phyloP scores from a whole-genome alignment of 192 early-diverging fungal genomes.

The Pilobolus umbonatus region DNA sequence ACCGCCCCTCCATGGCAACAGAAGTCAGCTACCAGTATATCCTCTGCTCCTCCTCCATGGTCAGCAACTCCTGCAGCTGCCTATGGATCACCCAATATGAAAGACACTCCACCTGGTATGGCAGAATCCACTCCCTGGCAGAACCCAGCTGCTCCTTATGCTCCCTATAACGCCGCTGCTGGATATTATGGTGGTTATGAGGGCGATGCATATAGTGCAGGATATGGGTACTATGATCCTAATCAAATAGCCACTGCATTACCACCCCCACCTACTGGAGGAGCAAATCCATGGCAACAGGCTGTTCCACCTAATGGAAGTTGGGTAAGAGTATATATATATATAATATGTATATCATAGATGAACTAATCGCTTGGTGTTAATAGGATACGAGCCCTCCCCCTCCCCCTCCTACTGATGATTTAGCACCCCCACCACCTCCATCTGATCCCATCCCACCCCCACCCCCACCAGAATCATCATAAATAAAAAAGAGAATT shows the following conservation, averaged over 20 bases:
- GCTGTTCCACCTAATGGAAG: not conserved
- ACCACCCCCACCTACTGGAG: constrained; percentile 25
- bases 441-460: constrained; percentile 21
- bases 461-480: not conserved
- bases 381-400: constrained; percentile 12
- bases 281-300: constrained; percentile 23
- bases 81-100: constrained; percentile 1
- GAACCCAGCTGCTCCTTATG: not conserved
- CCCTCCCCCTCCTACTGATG: constrained; percentile 35
- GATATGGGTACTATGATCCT: constrained; percentile 27
- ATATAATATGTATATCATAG: not conserved
- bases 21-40: constrained; percentile 19
- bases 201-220: not conserved
- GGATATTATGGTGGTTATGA: constrained; percentile 12
- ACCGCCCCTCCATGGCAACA: constrained; percentile 38
- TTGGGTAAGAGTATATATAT: constrained; percentile 3
- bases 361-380: not conserved
- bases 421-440: constrained; percentile 35
- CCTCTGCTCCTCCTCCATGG: constrained; percentile 21
- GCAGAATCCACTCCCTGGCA: constrained; percentile 32
- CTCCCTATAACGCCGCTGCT: not conserved
- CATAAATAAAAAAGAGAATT: no score
- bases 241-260: no score
- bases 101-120: constrained; percentile 2
- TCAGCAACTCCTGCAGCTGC: constrained; percentile 18